Base-by-base conservation (phyloP, 2,329 filamentous ascomycete species). In the Penicillium sp. region DNA sequence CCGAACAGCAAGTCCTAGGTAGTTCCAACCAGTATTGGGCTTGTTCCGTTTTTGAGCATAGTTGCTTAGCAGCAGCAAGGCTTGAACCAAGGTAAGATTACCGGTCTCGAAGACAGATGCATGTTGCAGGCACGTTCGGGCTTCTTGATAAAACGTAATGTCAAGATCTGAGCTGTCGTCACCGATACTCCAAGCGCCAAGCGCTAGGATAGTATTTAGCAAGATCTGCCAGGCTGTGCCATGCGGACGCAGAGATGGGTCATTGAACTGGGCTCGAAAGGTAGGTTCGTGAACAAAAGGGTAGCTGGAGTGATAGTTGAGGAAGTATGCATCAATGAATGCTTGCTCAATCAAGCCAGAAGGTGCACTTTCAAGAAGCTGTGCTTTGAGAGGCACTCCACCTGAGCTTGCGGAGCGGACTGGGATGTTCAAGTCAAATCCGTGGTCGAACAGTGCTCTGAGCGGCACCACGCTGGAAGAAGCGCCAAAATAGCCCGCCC, bases 21-120 rank as follows among this genome's bases (percentile, higher is more conserved):
- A 78, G 45, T 77, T 79, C 67, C 76, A 80, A 8, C 76, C 77
- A 7, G 71, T 76, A 56, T 80, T 80, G 2, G 78, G 78, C 53
- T 78, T 79, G 60, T 79, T 76, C 26, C 76, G 69, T 59, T 80
- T 80, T 57, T 80, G 78, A 0, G 76, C 68, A 53, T 78, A 79
- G 49, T 79, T 79, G 51, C 76, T 75, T 57, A 79, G 68, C 44
- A 80, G 68, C 13, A 74, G 62, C 31, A 81, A 66, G 1, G 72
- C 73, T 58, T 80, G 78, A 2, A 80, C 76, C 8, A 79, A 67
- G 7, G 74, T 77, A 16, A 80, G 59, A 45, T 78, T 79, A 18
- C 78, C 78, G 23, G 73, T 75, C 51, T 80, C 78, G 31, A 80
- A 70, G n/a, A 74, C 70, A 39, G 67, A 69, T 41, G 76, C 69